These are phyloP conservation scores for Eucalyptus marginata DNA, from an alignment of 345 rosid genomes.

Conservation along the genomic window DNA sequence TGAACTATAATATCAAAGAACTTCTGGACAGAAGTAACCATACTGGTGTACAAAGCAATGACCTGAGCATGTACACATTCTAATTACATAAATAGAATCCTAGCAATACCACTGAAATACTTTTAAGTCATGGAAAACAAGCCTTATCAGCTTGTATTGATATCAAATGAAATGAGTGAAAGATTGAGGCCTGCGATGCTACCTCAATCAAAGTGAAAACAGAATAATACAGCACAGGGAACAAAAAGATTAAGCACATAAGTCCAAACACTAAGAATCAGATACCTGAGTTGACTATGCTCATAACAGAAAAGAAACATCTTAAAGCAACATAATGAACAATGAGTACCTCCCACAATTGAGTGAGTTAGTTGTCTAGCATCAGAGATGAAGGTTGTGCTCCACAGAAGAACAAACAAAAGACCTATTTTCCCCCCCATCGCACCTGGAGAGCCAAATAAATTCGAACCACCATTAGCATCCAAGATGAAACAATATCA, in stretches of 20 bases:
- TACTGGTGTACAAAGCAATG: neutral
- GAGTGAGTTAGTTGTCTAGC: conserved; percentile 40
- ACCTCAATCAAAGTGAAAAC: neutral
- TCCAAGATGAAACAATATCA: neutral
- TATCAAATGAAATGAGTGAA: neutral
- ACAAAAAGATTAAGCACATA: neutral
- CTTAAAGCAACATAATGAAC: neutral
- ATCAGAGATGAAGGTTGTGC: conserved; percentile 34
- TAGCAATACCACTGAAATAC: neutral
- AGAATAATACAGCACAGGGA: neutral
- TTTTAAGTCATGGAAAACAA: neutral
- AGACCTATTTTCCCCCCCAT: conserved; percentile 50
- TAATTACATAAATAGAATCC: neutral
- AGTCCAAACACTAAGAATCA: neutral
- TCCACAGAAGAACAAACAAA: conserved; percentile 40
- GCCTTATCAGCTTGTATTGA: neutral
- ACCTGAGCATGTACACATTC: neutral
- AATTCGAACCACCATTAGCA: neutral
- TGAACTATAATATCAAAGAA: neutral
- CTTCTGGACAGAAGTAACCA: neutral
- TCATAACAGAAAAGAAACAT: neutral
- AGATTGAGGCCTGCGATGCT: neutral
- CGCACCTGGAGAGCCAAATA: conserved; percentile 20
- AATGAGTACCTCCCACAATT: conserved; percentile 3
- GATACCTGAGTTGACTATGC: neutral